Conservation (phyloP, 2,329 filamentous ascomycete genomes). For the Coniochaeta ligniaria region DNA sequence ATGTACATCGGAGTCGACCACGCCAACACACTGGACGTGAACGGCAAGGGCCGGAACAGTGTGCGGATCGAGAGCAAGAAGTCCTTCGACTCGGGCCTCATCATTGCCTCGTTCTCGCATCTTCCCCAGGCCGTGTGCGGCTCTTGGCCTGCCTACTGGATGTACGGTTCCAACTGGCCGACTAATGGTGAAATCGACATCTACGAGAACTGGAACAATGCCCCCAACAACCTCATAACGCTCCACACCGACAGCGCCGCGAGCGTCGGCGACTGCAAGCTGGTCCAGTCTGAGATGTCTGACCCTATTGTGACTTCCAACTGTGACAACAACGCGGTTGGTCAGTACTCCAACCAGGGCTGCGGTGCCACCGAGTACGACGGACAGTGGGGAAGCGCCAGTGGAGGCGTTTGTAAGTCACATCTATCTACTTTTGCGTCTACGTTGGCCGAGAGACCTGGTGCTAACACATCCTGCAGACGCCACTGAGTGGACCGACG, state of each 20-base stretch:
- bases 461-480: slow-evolving; percentile 11
- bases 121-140: slow-evolving; percentile 62
- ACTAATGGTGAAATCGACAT: slow-evolving; percentile 59
- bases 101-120: slow-evolving; percentile 63
- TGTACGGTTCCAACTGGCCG: slow-evolving; percentile 49
- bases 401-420: slow-evolving; percentile 28
- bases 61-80: slow-evolving; percentile 59
- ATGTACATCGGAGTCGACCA: slow-evolving; percentile 2
- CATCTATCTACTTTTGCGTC: slow-evolving; percentile 13
- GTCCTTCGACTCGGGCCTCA: slow-evolving; percentile 57
- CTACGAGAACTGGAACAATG: slow-evolving; percentile 57
- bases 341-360: slow-evolving; percentile 29
- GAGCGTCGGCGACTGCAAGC: slow-evolving; percentile 25
- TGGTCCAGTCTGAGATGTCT: slow-evolving; percentile 22
- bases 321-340: slow-evolving; percentile 32
- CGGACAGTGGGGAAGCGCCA: slow-evolving; percentile 27
- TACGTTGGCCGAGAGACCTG: slow-evolving; percentile 3
- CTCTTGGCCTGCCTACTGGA: slow-evolving; percentile 64
- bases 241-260: slow-evolving; percentile 40
- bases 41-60: slow-evolving; percentile 32
- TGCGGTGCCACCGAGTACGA: slow-evolving; percentile 31
- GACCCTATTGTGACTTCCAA: slow-evolving; percentile 24
- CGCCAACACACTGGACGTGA: background rate
- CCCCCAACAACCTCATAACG: slow-evolving; percentile 47
- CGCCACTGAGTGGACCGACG: slow-evolving; percentile 34